Conservation (phyloP, 495 filamentous ascomycete genomes). For the Lichenothelia convexa region DNA sequence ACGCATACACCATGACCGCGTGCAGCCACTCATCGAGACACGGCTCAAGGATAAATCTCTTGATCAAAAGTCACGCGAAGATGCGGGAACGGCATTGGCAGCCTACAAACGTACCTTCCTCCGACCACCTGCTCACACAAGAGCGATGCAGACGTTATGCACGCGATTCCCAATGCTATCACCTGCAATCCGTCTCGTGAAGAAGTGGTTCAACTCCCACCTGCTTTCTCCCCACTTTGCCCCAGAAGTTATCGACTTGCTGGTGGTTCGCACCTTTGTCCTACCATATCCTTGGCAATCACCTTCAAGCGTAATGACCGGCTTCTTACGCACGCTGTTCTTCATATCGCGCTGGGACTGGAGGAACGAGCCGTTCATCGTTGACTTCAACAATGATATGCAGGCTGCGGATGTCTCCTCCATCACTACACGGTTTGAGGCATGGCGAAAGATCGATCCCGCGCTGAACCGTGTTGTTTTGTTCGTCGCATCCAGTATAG, state of each 20-base stretch:
- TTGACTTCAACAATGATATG: slow-evolving; percentile 40
- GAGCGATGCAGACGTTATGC: slow-evolving; percentile 57
- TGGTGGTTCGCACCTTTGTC: slow-evolving; percentile 58
- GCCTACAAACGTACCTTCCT: slow-evolving; percentile 52
- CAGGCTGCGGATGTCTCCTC: slow-evolving; percentile 33
- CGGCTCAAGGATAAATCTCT: slow-evolving; percentile 51
- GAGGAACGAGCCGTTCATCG: slow-evolving; percentile 59
- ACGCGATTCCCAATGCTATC: slow-evolving; percentile 69
- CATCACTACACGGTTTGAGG: slow-evolving; percentile 54
- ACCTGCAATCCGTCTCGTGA: slow-evolving; percentile 69
- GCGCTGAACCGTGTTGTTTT: slow-evolving; percentile 65
- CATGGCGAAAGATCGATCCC: slow-evolving; percentile 72
- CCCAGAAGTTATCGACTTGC: slow-evolving; percentile 67
- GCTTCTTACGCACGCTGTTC: slow-evolving; percentile 60
- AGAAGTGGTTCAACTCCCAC: slow-evolving; percentile 77
- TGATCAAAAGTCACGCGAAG: slow-evolving; percentile 41
- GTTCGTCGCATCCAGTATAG: slow-evolving; percentile 67
- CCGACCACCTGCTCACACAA: slow-evolving; percentile 58
- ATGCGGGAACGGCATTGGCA: slow-evolving; percentile 46
- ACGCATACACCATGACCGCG: slow-evolving; percentile 65
- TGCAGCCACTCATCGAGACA: slow-evolving; percentile 61
- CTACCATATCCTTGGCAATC: slow-evolving; percentile 62
- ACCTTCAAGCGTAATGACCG: slow-evolving; percentile 62
- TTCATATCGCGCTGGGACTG: slow-evolving; percentile 82
- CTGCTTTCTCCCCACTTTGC: slow-evolving; percentile 57